Conservation (phyloP, 2,329 filamentous ascomycete species). For the Ophiostoma sp. region DNA sequence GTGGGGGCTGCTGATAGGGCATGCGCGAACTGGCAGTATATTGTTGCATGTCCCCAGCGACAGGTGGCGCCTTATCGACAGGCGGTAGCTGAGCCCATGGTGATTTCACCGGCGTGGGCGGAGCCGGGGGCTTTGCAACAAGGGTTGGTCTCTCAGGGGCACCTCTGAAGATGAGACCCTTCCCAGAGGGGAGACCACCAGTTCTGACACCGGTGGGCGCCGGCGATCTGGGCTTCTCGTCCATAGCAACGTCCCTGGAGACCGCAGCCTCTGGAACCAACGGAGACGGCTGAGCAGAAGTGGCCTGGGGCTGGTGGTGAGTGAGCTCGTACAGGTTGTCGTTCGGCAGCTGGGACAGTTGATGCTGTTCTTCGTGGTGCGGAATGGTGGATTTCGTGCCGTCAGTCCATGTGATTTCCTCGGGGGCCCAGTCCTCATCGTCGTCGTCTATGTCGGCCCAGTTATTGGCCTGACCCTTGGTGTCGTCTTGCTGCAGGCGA, state of each 20-base stretch:
- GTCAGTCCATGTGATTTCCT: conserved; percentile 82
- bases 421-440: conserved; percentile 80
- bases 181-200: conserved; percentile 47
- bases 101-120: conserved; percentile 71
- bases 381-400: conserved; percentile 75
- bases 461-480: conserved; percentile 66
- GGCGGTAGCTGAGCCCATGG: conserved; percentile 87
- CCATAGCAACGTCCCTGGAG: conserved; percentile 30
- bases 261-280: not conserved
- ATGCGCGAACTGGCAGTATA: conserved; percentile 14
- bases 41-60: conserved; percentile 51
- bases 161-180: conserved; percentile 60
- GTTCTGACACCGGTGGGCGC: conserved; percentile 38
- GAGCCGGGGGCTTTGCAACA: conserved; percentile 63
- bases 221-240: conserved; percentile 45
- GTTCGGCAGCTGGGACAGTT: conserved; percentile 28
- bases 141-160: conserved; percentile 65
- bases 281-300: conserved; percentile 17
- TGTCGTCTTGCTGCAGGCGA: conserved; percentile 63
- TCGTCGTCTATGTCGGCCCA: conserved; percentile 90
- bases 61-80: conserved; percentile 71
- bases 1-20: not conserved
- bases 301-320: conserved; percentile 23
- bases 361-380: conserved; percentile 48
- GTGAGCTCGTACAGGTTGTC: not conserved